phyloP scores from a whole-genome alignment of 257 asterid species.

The Fraxinus pennsylvanica region DNA sequence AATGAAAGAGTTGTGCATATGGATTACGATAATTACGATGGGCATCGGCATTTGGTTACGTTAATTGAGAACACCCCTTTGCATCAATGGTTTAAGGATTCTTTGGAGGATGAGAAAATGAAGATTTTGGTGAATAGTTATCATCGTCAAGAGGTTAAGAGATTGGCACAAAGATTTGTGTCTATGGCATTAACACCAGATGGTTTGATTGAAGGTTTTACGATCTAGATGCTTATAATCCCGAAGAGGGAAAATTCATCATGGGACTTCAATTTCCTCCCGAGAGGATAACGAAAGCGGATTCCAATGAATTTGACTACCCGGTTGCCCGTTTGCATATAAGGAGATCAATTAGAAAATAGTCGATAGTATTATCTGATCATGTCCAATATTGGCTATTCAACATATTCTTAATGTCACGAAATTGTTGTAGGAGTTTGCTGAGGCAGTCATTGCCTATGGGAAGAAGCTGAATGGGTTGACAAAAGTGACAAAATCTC shows the following conservation, averaged over 20 bases:
- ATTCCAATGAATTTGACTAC: slow-evolving; percentile 72
- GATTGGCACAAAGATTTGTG: slow-evolving; percentile 74
- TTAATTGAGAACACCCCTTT: slow-evolving; percentile 64
- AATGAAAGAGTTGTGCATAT: slow-evolving; percentile 52
- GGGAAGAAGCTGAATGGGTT: slow-evolving; percentile 37
- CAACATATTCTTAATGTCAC: neutral
- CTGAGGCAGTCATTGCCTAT: slow-evolving; percentile 44
- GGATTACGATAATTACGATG: slow-evolving; percentile 73
- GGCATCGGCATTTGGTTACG: slow-evolving; percentile 60
- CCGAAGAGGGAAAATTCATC: slow-evolving; percentile 80
- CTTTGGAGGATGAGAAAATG: slow-evolving; percentile 49
- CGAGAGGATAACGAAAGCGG: slow-evolving; percentile 64
- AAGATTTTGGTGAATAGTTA: slow-evolving; percentile 74
- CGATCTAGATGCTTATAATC: slow-evolving; percentile 77
- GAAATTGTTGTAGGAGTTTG: slow-evolving; percentile 39
- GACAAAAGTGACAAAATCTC: slow-evolving; percentile 23
- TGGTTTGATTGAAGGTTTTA: slow-evolving; percentile 82
- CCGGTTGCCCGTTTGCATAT: slow-evolving; percentile 66
- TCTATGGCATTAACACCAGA: slow-evolving; percentile 89
- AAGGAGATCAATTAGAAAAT: slow-evolving; percentile 29
- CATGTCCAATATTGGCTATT: neutral
- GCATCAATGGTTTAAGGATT: slow-evolving; percentile 68
- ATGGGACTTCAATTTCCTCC: slow-evolving; percentile 97
- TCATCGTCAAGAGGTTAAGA: slow-evolving; percentile 91
- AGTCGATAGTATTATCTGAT: neutral